Evolutionary conservation across 306 rosid genomes (phyloP).

Genomic region (Malus sylvestris): DNA sequence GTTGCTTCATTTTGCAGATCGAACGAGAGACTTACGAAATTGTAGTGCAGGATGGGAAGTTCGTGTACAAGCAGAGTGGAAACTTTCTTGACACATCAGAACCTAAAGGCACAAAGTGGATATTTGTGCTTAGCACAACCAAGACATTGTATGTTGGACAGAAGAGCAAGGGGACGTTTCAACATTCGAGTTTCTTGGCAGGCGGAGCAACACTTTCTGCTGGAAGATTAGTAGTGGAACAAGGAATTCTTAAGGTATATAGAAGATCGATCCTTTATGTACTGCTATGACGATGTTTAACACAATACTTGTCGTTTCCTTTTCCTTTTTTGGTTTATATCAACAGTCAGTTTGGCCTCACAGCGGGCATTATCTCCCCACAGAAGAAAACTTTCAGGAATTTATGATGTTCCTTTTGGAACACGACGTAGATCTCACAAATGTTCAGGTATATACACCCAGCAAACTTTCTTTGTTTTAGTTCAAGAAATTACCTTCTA

Average conservation of each 20-base stretch:
- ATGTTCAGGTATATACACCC: conserved; percentile 59
- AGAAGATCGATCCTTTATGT: conserved; percentile 4
- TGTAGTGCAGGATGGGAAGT: conserved; percentile 44
- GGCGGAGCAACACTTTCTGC: conserved; percentile 91
- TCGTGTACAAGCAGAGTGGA: conserved; percentile 41
- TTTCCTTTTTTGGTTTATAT: conserved; percentile 11
- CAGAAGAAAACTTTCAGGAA: conserved; percentile 73
- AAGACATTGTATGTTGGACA: conserved; percentile 63
- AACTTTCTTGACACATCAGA: conserved; percentile 40
- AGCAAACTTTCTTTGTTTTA: neutral
- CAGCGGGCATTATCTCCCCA: conserved; percentile 89
- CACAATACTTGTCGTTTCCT: neutral
- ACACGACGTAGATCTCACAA: conserved; percentile 54
- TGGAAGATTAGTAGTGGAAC: conserved; percentile 62
- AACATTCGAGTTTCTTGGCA: conserved; percentile 89
- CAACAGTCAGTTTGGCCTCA: conserved; percentile 83
- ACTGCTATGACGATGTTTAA: neutral
- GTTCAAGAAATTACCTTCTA: neutral
- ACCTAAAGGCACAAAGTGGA: conserved; percentile 55
- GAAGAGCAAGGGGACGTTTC: conserved; percentile 83
- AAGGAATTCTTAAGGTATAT: conserved; percentile 69
- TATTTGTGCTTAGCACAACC: conserved; percentile 78
- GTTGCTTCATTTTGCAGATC: conserved; percentile 31
- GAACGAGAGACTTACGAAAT: conserved; percentile 62
- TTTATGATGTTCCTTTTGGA: conserved; percentile 56